phyloP scores from a whole-genome alignment of 371 early-diverging fungal genomes.

The Mucor racemosus region DNA sequence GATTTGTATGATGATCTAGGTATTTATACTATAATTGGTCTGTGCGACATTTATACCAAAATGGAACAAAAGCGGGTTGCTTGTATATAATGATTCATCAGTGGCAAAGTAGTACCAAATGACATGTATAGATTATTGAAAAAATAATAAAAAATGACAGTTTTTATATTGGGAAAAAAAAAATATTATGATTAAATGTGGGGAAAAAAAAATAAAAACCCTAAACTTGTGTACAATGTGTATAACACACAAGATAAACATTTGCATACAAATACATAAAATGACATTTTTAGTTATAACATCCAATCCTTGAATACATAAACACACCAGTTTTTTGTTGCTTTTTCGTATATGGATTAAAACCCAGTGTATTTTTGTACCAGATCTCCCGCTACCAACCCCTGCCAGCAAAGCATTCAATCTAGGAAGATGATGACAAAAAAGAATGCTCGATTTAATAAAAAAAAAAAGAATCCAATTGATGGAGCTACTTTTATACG shows the following conservation, averaged over 20 bases:
- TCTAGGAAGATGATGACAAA: neutral
- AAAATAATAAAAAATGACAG: conserved; percentile 3
- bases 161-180: conserved; percentile 1
- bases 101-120: conserved; percentile 2
- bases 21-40: conserved; percentile 2
- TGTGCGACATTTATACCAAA: conserved; percentile 10
- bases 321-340: neutral
- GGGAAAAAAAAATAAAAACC: neutral
- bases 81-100: neutral
- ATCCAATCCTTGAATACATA: neutral
- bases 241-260: neutral
- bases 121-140: neutral
- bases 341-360: neutral
- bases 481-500: neutral
- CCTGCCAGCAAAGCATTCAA: conserved; percentile 9
- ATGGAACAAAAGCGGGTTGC: neutral
- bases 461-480: neutral
- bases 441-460: neutral
- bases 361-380: conserved; percentile 1
- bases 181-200: neutral
- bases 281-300: neutral
- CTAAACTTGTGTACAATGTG: neutral
- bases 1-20: no score
- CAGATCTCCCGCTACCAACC: conserved; percentile 17
- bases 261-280: neutral